Evolutionary conservation across 2,329 filamentous ascomycete genomes (phyloP).

Genomic region (Alternaria burnsii): DNA sequence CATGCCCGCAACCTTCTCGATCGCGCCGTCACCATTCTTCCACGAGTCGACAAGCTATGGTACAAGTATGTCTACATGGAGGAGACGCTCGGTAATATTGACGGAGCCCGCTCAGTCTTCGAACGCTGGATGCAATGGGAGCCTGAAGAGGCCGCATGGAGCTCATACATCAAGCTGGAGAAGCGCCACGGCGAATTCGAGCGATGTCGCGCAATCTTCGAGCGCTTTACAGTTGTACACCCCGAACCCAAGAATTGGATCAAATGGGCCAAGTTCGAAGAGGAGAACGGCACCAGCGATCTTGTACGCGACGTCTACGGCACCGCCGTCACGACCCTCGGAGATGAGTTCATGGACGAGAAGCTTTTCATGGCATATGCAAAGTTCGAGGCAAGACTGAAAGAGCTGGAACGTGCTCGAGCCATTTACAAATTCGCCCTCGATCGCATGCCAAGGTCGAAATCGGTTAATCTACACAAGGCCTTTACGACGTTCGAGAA

Average conservation of each 20-base stretch:
- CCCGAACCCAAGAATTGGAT: constrained; percentile 61
- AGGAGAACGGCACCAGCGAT: constrained; percentile 92
- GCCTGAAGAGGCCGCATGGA: constrained; percentile 94
- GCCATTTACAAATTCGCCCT: constrained; percentile 98
- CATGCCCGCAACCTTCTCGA: constrained; percentile 95
- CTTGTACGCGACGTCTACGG: constrained; percentile 92
- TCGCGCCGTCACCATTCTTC: constrained; percentile 89
- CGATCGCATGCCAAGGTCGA: constrained; percentile 87
- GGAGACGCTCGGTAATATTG: constrained; percentile 94
- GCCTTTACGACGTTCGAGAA: constrained; percentile 98
- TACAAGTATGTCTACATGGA: constrained; percentile 99
- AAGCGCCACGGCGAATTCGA: constrained; percentile 94
- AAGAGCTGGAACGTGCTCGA: constrained; percentile 91
- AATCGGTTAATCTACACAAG: constrained; percentile 85
- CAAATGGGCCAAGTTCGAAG: constrained; percentile 97
- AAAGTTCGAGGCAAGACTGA: constrained; percentile 91
- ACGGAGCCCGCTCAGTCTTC: constrained; percentile 91
- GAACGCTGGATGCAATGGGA: constrained; percentile 99
- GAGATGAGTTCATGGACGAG: constrained; percentile 96
- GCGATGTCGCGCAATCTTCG: constrained; percentile 86
- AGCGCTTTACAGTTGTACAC: constrained; percentile 79
- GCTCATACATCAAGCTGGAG: constrained; percentile 95
- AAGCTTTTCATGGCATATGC: constrained; percentile 94
- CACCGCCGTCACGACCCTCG: constrained; percentile 83
- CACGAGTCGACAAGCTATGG: constrained; percentile 94